Evolutionary conservation across 2,329 filamentous ascomycete genomes (phyloP).

Genomic region (Botrytis pseudocinerea): DNA sequence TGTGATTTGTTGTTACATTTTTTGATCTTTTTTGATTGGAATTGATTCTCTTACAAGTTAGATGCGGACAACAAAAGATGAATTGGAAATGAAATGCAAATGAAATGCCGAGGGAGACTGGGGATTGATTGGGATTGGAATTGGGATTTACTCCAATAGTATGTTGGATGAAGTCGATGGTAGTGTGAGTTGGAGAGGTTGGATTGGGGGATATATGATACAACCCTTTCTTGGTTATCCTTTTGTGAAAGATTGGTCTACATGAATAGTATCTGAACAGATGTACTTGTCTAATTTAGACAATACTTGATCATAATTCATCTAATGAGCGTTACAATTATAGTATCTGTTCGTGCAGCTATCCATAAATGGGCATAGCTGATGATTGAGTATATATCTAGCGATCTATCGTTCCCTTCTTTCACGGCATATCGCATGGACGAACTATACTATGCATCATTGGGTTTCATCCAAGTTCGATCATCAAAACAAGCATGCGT

Average conservation of each 20-base stretch:
- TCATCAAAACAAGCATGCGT: background rate
- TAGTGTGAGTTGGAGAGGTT: background rate
- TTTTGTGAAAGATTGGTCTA: background rate
- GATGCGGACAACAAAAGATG: background rate
- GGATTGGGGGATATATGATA: background rate
- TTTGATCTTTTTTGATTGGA: background rate
- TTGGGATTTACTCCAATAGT: conserved; percentile 1
- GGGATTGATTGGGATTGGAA: background rate
- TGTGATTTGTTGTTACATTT: conserved; percentile 13
- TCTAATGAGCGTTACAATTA: background rate
- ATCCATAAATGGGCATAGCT: background rate
- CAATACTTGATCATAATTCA: background rate
- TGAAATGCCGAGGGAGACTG: background rate
- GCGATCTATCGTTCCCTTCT: background rate
- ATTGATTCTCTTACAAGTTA: background rate
- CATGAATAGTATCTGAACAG: background rate
- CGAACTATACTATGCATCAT: background rate
- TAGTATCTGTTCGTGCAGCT: background rate
- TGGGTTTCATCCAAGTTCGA: background rate
- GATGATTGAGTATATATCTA: background rate
- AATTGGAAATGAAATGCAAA: background rate
- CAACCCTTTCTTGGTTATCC: background rate
- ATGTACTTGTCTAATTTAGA: background rate
- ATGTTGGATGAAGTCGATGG: background rate
- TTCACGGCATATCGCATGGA: background rate